Evolutionary conservation across 352 stramenopile species (phyloP).

Genomic region (Phytophthora cryptogea): DNA sequence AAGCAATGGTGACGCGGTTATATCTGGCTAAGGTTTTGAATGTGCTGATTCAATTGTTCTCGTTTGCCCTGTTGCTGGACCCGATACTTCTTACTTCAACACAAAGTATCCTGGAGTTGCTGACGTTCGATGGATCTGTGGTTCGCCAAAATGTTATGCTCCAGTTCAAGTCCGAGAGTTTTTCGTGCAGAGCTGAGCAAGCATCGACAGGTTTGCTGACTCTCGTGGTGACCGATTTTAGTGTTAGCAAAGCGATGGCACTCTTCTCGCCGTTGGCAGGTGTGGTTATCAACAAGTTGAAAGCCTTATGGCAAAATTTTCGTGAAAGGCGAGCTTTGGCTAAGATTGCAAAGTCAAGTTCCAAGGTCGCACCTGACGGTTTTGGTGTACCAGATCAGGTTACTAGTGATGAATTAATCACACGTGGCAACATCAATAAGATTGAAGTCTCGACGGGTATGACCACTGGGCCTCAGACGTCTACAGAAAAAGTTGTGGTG

Average conservation of each 20-base stretch:
- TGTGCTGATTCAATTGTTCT: slow-evolving; percentile 79
- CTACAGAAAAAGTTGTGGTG: neutral
- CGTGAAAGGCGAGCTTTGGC: slow-evolving; percentile 20
- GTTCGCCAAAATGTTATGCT: slow-evolving; percentile 71
- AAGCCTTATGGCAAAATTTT: slow-evolving; percentile 11
- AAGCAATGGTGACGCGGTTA: slow-evolving; percentile 79
- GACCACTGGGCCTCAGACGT: neutral
- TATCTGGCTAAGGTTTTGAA: slow-evolving; percentile 88
- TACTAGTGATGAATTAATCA: neutral
- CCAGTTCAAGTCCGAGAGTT: slow-evolving; percentile 55
- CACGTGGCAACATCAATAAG: neutral
- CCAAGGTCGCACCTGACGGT: slow-evolving; percentile 30
- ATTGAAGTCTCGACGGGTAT: slow-evolving; percentile 1
- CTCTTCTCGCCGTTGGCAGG: slow-evolving; percentile 37
- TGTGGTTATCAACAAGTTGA: slow-evolving; percentile 26
- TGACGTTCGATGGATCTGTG: slow-evolving; percentile 47
- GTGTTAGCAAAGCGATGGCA: slow-evolving; percentile 60
- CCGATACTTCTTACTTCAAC: slow-evolving; percentile 60
- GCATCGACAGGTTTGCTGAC: slow-evolving; percentile 65
- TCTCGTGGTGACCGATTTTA: slow-evolving; percentile 79
- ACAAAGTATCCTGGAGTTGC: slow-evolving; percentile 35
- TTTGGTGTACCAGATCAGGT: neutral
- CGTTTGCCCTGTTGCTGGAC: slow-evolving; percentile 69
- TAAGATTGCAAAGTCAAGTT: slow-evolving; percentile 9
- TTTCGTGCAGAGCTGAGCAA: slow-evolving; percentile 64